These are phyloP conservation scores for Sparassis latifolia DNA, from an alignment of 1,284 basidiomycete genomes.

Conservation along the genomic window DNA sequence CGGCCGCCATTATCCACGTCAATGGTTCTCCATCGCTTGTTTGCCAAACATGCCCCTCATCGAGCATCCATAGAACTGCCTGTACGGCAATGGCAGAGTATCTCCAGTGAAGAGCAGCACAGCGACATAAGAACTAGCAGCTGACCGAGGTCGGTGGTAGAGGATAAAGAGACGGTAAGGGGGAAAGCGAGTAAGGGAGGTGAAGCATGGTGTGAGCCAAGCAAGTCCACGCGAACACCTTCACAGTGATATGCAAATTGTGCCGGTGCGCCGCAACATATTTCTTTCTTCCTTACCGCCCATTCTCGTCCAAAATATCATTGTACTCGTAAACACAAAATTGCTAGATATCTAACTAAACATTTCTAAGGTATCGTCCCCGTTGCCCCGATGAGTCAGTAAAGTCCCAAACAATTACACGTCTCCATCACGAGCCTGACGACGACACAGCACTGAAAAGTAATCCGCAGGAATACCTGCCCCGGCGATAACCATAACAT, in stretches of 20 bases:
- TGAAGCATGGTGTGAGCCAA: slow-evolving; percentile 12
- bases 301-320: neutral
- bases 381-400: neutral
- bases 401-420: neutral
- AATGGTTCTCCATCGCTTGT: too few species aligned
- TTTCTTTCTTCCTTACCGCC: slow-evolving; percentile 6
- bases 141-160: slow-evolving; percentile 6
- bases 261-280: slow-evolving; percentile 6
- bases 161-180: slow-evolving; percentile 9
- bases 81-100: too few species aligned
- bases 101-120: too few species aligned
- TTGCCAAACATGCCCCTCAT: slow-evolving; percentile 4
- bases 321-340: slow-evolving; percentile 1
- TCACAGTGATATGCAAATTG: slow-evolving; percentile 23
- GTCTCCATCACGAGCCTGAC: neutral
- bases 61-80: too few species aligned
- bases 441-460: neutral
- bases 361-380: neutral
- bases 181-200: slow-evolving; percentile 7
- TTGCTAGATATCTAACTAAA: neutral
- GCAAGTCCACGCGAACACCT: slow-evolving; percentile 25
- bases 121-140: too few species aligned
- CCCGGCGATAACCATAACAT: neutral
- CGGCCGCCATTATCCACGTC: too few species aligned
- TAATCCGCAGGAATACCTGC: neutral